Evolutionary conservation across 192 early-diverging fungal species (phyloP), one percentile per base, ranked within the genome.

Genomic region (Funneliformis geosporum): DNA sequence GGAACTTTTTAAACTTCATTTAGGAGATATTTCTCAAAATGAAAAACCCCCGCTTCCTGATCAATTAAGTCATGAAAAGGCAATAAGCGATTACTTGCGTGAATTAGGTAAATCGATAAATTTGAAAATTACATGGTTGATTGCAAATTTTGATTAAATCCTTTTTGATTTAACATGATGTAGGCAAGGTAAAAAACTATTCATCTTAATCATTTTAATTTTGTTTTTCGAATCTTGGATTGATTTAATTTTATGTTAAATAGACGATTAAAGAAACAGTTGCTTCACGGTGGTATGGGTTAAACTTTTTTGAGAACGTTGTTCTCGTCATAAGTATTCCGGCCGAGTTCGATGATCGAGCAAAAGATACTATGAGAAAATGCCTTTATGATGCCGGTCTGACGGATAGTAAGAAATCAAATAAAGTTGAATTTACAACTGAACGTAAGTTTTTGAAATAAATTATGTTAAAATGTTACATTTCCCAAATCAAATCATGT

Each of bases 311-410:
- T 38, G 55, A 74, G 21, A n/a, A 74, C 9, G 55, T 74, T 25
- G 23, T 74, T 44, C 18, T 60, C 1, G 47, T 74, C n/a, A 28
- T 89, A 14, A 89, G 86, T 1, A 85, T 89, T 14, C 88, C 88
- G 6, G 88, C 88, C n/a, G 87, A 87, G 83, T 89, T 85, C 82
- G 82, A 83, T 21, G 88, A 87, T 43, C 62, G 79, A 33, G 87
- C 87, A 59, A 89, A 88, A 77, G 84, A 79, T 39, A 87, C 86
- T 8, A 87, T 89, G 85, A 79, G 88, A 55, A 82, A 84, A 42
- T 87, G 87, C 27, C 87, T 86, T 33, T 82, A 84, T 50, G 83
- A 84, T 25, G 88, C 88, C 18, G 86, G 83, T 9, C 79, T 89
- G 25, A 88, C 87, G 9, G 11, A 43, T 16, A 55, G 50, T 55